A percentile compares a stretch with the other conserved stretches of the same genome.
Evolutionary conservation across 176 grass and related monocot species (phyloP).

Genomic region (Zoysia japonica): DNA sequence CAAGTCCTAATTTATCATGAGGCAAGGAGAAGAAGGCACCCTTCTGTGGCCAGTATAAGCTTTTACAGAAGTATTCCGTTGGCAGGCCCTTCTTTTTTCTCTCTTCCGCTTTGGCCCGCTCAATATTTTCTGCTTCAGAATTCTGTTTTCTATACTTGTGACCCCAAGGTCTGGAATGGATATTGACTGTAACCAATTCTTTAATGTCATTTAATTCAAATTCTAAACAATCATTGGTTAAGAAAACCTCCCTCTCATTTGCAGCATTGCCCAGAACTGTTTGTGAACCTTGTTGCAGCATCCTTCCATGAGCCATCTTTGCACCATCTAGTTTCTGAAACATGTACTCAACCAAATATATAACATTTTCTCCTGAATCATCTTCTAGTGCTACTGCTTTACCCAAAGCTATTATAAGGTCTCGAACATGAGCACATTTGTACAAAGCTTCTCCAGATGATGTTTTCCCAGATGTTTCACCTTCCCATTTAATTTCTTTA

Average conservation of each 20-base stretch:
- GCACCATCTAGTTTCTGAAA: conserved; percentile 65
- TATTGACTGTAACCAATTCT: conserved; percentile 64
- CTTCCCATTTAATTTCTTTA: conserved; percentile 68
- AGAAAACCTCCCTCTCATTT: conserved; percentile 88
- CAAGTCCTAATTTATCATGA: conserved; percentile 68
- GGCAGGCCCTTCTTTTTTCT: conserved; percentile 85
- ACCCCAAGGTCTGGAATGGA: conserved; percentile 74
- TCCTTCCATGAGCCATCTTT: conserved; percentile 88
- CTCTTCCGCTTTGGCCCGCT: conserved; percentile 68
- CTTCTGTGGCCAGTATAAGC: conserved; percentile 83
- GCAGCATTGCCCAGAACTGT: conserved; percentile 94
- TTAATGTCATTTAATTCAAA: conserved; percentile 82
- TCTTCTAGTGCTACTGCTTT: conserved; percentile 60
- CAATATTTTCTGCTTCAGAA: conserved; percentile 60
- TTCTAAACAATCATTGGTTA: conserved; percentile 89
- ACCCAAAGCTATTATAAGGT: conserved; percentile 56
- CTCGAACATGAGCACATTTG: conserved; percentile 51
- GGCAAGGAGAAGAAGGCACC: conserved; percentile 84
- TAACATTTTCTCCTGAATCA: conserved; percentile 59
- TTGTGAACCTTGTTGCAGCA: conserved; percentile 63
- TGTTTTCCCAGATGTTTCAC: conserved; percentile 52
- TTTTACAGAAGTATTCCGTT: conserved; percentile 79
- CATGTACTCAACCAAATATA: conserved; percentile 90
- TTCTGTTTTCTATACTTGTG: conserved; percentile 88
- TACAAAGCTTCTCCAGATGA: conserved; percentile 63